These are phyloP conservation scores for Pythium folliculosum DNA, from an alignment of 352 stramenopile genomes.

Conservation along the genomic window DNA sequence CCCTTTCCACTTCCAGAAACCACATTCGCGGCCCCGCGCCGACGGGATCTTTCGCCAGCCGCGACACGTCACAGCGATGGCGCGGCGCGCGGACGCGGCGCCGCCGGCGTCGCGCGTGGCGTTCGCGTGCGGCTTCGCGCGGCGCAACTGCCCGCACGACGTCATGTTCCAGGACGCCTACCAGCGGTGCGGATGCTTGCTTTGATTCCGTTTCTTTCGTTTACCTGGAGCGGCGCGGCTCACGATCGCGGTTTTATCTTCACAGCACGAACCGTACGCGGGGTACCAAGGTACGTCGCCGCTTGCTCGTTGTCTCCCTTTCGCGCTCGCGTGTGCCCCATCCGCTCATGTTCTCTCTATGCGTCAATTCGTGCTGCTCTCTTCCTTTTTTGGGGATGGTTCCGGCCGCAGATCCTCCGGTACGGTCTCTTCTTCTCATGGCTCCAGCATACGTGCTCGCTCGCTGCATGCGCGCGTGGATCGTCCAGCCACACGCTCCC, in stretches of 20 bases:
- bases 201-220: no score
- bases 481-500: not conserved
- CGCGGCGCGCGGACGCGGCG: no score
- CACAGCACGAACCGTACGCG: conserved; percentile 26
- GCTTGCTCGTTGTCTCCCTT: not conserved
- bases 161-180: conserved; percentile 18
- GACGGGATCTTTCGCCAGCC: not conserved
- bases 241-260: no score
- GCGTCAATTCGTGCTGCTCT: no score
- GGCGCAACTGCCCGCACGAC: conserved; percentile 13
- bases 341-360: not conserved
- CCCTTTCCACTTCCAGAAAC: not conserved
- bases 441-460: not conserved
- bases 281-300: conserved; percentile 26
- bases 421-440: conserved; percentile 3
- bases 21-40: no score
- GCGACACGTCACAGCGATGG: not conserved
- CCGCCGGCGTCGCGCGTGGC: not conserved
- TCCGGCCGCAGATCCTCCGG: conserved; percentile 12
- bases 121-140: conserved; percentile 12
- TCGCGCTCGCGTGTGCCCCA: not conserved
- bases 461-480: no score
- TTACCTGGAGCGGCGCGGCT: no score
- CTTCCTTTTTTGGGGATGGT: not conserved
- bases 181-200: conserved; percentile 8